Conservation (phyloP, 768 basidiomycete species). For the Agaricus sinodeliciosus region DNA sequence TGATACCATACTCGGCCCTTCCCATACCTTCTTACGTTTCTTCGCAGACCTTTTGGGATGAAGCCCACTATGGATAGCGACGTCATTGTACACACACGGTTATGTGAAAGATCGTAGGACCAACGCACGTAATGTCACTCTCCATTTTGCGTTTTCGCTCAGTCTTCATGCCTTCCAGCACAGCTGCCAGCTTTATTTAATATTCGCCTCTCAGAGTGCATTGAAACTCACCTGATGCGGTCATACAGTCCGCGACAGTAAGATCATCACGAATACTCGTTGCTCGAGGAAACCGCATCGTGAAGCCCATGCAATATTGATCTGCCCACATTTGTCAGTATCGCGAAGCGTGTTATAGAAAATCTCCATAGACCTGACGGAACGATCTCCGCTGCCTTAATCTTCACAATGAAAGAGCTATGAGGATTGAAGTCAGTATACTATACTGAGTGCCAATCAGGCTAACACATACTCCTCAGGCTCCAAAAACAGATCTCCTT, state of each 20-base stretch:
- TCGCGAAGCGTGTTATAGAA: neutral
- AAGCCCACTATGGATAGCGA: conserved; percentile 17
- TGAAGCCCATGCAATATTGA: conserved; percentile 78
- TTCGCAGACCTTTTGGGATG: conserved; percentile 59
- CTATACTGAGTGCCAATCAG: neutral
- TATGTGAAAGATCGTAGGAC: neutral
- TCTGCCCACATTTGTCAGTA: conserved; percentile 34
- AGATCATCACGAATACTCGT: conserved; percentile 76
- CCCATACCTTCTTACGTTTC: conserved; percentile 53
- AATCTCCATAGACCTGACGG: conserved; percentile 45
- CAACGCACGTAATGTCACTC: conserved; percentile 42
- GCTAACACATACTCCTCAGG: conserved; percentile 66
- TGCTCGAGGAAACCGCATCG: conserved; percentile 93
- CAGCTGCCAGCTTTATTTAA: conserved; percentile 27
- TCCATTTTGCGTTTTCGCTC: conserved; percentile 76
- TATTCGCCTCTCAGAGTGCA: neutral
- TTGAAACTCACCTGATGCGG: conserved; percentile 45
- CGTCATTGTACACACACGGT: neutral
- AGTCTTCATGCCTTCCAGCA: conserved; percentile 53
- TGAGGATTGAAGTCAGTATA: neutral
- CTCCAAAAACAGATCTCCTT: conserved; percentile 86
- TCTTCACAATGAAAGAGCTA: conserved; percentile 89
- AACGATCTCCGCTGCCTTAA: conserved; percentile 92
- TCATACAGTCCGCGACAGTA: conserved; percentile 63
- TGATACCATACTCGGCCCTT: neutral